Percentiles rank a stretch among this genome's conserved stretches.
Evolutionary conservation across 768 basidiomycete genomes (phyloP).

Genomic region (Astraeus odoratus): DNA sequence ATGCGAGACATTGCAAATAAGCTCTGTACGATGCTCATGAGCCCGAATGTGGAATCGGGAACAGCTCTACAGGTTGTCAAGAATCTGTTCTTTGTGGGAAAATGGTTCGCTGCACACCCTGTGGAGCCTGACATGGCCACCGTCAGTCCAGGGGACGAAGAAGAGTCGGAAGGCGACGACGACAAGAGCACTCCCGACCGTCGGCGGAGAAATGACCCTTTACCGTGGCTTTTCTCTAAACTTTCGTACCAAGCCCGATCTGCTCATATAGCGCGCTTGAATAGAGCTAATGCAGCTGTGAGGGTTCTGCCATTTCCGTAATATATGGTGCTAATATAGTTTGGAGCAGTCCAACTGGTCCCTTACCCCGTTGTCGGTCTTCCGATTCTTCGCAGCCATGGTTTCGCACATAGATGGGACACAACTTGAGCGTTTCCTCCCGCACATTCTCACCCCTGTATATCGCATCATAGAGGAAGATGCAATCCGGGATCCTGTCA

Average conservation of each 20-base stretch:
- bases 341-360: conserved; percentile 67
- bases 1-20: conserved; percentile 72
- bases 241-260: conserved; percentile 82
- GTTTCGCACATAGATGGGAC: conserved; percentile 55
- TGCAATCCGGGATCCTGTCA: conserved; percentile 66
- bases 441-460: conserved; percentile 80
- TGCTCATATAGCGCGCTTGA: conserved; percentile 64
- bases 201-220: conserved; percentile 35
- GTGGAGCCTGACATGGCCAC: conserved; percentile 16
- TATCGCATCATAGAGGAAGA: conserved; percentile 88
- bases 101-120: conserved; percentile 55
- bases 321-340: conserved; percentile 1
- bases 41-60: conserved; percentile 64
- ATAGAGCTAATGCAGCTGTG: conserved; percentile 41
- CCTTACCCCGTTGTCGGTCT: conserved; percentile 67
- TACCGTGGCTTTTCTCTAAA: conserved; percentile 93
- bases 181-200: conserved; percentile 22
- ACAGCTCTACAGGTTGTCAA: conserved; percentile 85
- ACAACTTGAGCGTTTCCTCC: conserved; percentile 60
- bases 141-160: conserved; percentile 21
- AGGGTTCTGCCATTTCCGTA: conserved; percentile 14
- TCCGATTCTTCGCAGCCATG: conserved; percentile 96
- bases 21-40: conserved; percentile 72
- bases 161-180: conserved; percentile 24
- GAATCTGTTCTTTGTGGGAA: conserved; percentile 89